Evolutionary conservation across 2,329 filamentous ascomycete species (phyloP).

Genomic region (Didymosphaeria variabile): DNA sequence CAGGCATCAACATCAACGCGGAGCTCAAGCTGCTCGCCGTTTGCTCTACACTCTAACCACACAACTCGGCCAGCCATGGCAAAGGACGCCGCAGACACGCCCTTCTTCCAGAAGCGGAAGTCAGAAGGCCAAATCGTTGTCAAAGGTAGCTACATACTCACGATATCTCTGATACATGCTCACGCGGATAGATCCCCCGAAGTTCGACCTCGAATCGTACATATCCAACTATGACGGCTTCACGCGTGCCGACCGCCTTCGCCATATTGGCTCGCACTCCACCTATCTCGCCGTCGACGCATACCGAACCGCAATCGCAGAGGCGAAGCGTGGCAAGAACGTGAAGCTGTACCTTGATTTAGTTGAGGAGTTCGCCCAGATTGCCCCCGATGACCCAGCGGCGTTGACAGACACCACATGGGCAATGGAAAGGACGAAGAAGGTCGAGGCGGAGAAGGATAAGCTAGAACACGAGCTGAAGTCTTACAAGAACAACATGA

Average conservation of each 20-base stretch:
- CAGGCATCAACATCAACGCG: conserved; percentile 15
- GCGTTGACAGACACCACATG: conserved; percentile 75
- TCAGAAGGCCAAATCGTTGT: conserved; percentile 40
- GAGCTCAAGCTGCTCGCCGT: conserved; percentile 16
- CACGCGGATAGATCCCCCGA: conserved; percentile 71
- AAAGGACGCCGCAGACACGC: conserved; percentile 45
- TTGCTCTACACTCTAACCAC: conserved; percentile 3
- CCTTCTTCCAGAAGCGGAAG: conserved; percentile 44
- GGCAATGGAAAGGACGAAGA: conserved; percentile 73
- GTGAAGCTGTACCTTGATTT: conserved; percentile 74
- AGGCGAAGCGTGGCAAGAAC: conserved; percentile 81
- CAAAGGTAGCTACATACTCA: conserved; percentile 35
- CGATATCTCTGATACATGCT: conserved; percentile 19
- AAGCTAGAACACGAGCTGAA: conserved; percentile 87
- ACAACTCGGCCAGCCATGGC: conserved; percentile 35
- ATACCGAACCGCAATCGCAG: conserved; percentile 76
- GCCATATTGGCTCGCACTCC: conserved; percentile 82
- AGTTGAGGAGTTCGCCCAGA: conserved; percentile 69
- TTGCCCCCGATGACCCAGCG: conserved; percentile 73
- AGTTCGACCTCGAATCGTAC: conserved; percentile 91
- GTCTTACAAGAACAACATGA: conserved; percentile 94
- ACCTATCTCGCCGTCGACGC: conserved; percentile 80
- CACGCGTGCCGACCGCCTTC: conserved; percentile 81
- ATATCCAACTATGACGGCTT: conserved; percentile 87
- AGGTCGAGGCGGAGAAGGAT: conserved; percentile 74